phyloP scores from a whole-genome alignment of 805 yeast species.

The Candida hispaniensis region DNA sequence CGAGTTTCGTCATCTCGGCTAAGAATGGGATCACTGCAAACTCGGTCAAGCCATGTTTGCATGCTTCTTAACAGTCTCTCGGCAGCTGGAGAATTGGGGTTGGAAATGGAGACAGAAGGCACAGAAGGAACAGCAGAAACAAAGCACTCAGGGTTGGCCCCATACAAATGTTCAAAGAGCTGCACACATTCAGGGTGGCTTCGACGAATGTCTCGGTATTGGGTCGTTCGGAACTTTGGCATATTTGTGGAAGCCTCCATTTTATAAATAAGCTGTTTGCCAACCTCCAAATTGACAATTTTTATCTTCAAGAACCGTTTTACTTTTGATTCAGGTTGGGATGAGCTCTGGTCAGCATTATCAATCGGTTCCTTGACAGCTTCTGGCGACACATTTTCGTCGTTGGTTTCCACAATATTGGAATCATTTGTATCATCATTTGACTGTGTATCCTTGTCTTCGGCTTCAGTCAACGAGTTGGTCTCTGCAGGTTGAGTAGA shows the following conservation, averaged over 20 bases:
- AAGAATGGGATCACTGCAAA: constrained; percentile 65
- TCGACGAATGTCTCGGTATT: constrained; percentile 65
- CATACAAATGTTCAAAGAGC: constrained; percentile 65
- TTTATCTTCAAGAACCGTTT: constrained; percentile 10
- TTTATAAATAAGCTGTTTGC: constrained; percentile 50
- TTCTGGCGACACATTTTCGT: neutral
- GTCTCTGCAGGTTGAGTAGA: constrained; percentile 8
- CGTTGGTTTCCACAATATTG: neutral
- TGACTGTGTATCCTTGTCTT: constrained; percentile 8
- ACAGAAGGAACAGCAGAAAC: constrained; percentile 69
- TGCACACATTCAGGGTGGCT: constrained; percentile 67
- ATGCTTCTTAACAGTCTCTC: constrained; percentile 63
- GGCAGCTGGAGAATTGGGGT: constrained; percentile 33
- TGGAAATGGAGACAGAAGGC: constrained; percentile 73
- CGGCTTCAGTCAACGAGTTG: constrained; percentile 11
- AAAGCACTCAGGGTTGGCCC: constrained; percentile 82
- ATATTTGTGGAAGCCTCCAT: constrained; percentile 61
- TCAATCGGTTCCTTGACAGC: too few relatives aligned
- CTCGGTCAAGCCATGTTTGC: constrained; percentile 80
- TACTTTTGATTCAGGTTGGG: too few relatives aligned
- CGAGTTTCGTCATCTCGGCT: constrained; percentile 81
- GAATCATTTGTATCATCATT: constrained; percentile 20
- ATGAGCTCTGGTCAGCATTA: too few relatives aligned
- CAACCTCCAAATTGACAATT: constrained; percentile 39
- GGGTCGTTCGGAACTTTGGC: constrained; percentile 62